A percentile compares a stretch with the other conserved stretches of the same genome.
Evolutionary conservation across 495 filamentous ascomycete species (phyloP).

Genomic region (Viridothelium virens): DNA sequence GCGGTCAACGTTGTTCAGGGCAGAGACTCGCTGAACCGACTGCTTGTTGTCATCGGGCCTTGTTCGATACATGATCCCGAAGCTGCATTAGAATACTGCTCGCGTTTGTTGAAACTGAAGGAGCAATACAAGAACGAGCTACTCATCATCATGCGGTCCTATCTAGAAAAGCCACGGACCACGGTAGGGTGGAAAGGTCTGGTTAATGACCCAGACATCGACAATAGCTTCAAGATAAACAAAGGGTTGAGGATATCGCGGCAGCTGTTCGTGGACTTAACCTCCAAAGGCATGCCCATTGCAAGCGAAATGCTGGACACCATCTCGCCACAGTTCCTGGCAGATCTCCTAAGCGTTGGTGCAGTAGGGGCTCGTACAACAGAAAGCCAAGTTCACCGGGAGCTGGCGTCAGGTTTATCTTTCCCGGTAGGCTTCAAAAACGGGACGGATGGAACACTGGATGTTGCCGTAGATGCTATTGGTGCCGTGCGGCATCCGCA

Average conservation of each 20-base stretch:
- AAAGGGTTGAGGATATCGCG: constrained; percentile 83
- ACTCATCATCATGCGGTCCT: constrained; percentile 93
- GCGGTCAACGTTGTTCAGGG: constrained; percentile 73
- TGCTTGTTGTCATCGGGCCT: constrained; percentile 89
- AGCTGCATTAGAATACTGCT: constrained; percentile 90
- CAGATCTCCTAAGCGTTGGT: constrained; percentile 86
- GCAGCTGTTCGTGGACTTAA: constrained; percentile 91
- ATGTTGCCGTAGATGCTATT: constrained; percentile 93
- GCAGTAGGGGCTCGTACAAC: constrained; percentile 94
- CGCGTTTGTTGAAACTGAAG: constrained; percentile 70
- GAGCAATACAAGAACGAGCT: constrained; percentile 85
- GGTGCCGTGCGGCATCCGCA: constrained; percentile 88
- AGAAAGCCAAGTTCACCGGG: constrained; percentile 89
- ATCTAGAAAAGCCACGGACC: constrained; percentile 97
- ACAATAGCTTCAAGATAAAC: constrained; percentile 98
- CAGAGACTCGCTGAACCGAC: constrained; percentile 62
- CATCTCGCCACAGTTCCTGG: constrained; percentile 94
- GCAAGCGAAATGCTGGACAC: constrained; percentile 98
- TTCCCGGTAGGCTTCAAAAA: constrained; percentile 99
- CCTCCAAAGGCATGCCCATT: constrained; percentile 91
- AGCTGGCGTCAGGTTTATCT: constrained; percentile 84
- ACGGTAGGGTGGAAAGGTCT: constrained; percentile 99
- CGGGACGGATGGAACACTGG: constrained; percentile 86
- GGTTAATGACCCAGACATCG: constrained; percentile 98
- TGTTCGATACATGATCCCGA: constrained; percentile 96